These are phyloP conservation scores for Flaveria sonorensis DNA, from an alignment of 129 eudicot genomes.

Conservation along the genomic window DNA sequence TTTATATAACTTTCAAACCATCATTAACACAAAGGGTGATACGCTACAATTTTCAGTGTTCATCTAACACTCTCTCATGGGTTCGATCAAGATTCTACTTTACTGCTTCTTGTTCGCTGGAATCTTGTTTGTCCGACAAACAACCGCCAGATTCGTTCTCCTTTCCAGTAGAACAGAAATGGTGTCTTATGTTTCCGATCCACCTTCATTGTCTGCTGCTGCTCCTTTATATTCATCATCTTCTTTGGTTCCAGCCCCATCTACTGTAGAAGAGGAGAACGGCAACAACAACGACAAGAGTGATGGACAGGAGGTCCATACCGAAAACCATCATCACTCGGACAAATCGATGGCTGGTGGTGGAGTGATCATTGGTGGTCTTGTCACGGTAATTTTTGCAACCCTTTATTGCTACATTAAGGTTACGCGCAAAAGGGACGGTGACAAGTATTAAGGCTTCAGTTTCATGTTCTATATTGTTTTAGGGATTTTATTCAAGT, in stretches of 20 bases:
- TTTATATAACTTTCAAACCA: slow-evolving; percentile 24
- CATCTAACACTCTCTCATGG: slow-evolving; percentile 18
- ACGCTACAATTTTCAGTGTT: slow-evolving; percentile 3
- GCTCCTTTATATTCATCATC: slow-evolving; percentile 12
- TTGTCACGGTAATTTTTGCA: slow-evolving; percentile 51
- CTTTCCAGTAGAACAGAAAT: background rate
- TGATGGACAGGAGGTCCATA: slow-evolving; percentile 24
- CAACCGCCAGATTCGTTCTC: slow-evolving; percentile 30
- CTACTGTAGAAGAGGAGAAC: background rate
- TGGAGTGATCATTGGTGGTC: slow-evolving; percentile 72
- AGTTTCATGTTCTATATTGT: background rate
- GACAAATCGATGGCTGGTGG: slow-evolving; percentile 59
- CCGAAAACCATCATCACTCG: slow-evolving; percentile 41
- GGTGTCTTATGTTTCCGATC: slow-evolving; percentile 28
- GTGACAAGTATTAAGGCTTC: slow-evolving; percentile 8
- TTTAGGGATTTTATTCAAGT: background rate
- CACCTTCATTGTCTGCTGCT: slow-evolving; percentile 29
- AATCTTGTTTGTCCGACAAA: slow-evolving; percentile 32
- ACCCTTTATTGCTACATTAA: slow-evolving; percentile 66
- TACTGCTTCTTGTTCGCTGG: slow-evolving; percentile 27
- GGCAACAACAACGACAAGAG: slow-evolving; percentile 8
- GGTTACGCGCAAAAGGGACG: slow-evolving; percentile 47
- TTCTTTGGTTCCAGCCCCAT: slow-evolving; percentile 16
- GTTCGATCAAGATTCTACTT: slow-evolving; percentile 1
- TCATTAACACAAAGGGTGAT: background rate